Base-by-base conservation (phyloP, 495 filamentous ascomycete species). In the Hypoxylon trugodes region DNA sequence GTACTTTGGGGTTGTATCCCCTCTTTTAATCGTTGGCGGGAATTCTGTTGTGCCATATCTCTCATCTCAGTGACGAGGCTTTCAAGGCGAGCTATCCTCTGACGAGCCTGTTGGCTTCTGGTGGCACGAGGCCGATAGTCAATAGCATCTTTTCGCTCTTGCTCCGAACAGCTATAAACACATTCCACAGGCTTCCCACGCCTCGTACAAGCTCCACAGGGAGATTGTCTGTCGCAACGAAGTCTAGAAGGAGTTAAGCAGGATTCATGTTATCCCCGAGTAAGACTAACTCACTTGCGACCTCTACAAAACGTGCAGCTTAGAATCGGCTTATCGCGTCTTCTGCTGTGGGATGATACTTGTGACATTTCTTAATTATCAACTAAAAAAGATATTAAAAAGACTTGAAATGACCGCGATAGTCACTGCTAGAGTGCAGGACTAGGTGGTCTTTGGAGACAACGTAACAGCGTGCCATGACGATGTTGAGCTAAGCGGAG, bases 111-210 rank as follows among this genome's bases (percentile, higher is more conserved):
- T 2, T 43, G 40, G 19, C 40, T 22, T 43, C 40, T 43, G 12
- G 40, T 43, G n/a, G n/a, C n/a, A 24, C 15, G 40, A 43, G 40
- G 40, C 2, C 40, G 21, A 6, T 43, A 43, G 40, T 43, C 40
- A n/a, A 43, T n/a, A 10, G 40, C 40, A 43, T 43, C 40, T 43
- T 43, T 10, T 43, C 40, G 40, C 40, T 43, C 40, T 43, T 43
- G 19, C 9, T 43, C 40, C n/a, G 40, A 43, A n/a, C 40, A 43
- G 19, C 40, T 43, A 2, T 43, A 43, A 6, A 43, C 24, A n/a
- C 40, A 43, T n/a, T 43, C 40, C 2, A 22, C 40, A 22, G 40
- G 40, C 40, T 43, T 43, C 1, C 10, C 40, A 6, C 40, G 40
- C 8, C 40, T 18, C 3, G 16, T n/a, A 19, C 40, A 43, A 22